phyloP scores from a whole-genome alignment of 176 grass and related monocot species.

The Neostapfia colusana region DNA sequence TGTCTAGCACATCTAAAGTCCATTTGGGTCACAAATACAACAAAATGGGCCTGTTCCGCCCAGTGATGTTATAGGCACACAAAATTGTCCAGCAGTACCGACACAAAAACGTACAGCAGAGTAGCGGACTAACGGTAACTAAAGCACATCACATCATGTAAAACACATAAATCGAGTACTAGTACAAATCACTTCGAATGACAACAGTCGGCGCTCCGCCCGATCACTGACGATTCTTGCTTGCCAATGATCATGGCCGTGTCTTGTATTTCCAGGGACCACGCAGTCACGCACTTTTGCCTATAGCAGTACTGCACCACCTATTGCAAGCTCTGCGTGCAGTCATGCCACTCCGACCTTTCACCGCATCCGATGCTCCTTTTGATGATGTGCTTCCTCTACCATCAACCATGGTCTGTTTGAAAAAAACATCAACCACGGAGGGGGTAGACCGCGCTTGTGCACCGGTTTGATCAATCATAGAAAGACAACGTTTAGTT shows the following conservation, averaged over 20 bases:
- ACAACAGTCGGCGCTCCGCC: neutral
- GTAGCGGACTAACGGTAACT: neutral
- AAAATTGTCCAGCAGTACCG: too few species aligned
- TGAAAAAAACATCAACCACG: too few species aligned
- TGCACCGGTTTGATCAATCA: neutral
- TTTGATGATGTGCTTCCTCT: neutral
- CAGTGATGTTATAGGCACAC: neutral
- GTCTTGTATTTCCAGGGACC: neutral
- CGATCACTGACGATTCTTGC: too few species aligned
- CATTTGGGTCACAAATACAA: neutral
- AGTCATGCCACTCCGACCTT: conserved; percentile 44
- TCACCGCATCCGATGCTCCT: conserved; percentile 49
- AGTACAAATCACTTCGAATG: neutral
- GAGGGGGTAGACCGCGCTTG: conserved; percentile 9
- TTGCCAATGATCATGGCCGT: conserved; percentile 10
- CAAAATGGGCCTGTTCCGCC: neutral
- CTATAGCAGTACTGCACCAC: neutral
- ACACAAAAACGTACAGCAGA: neutral
- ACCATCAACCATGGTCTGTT: too few species aligned
- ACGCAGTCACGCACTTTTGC: neutral
- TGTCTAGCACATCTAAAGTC: neutral
- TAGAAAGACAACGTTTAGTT: neutral
- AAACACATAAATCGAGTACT: neutral
- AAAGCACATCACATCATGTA: neutral
- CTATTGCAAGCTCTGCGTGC: conserved; percentile 6